Evolutionary conservation across 2,329 filamentous ascomycete species (phyloP).

Genomic region (Polytolypa hystricis): DNA sequence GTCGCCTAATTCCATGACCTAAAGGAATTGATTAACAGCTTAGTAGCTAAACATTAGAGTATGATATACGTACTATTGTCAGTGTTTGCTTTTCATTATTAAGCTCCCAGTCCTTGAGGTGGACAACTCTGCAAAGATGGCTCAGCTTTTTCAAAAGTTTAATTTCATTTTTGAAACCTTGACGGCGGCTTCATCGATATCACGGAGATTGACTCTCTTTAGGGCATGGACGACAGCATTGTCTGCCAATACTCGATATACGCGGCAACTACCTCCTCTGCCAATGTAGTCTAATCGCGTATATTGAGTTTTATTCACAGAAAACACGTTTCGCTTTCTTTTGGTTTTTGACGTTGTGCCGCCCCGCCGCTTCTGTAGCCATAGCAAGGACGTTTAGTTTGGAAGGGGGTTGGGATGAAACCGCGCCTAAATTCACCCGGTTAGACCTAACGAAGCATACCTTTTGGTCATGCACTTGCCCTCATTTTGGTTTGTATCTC

Average conservation of each 20-base stretch:
- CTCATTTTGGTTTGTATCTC: background rate
- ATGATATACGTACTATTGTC: constrained; percentile 42
- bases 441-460: background rate
- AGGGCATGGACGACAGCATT: constrained; percentile 80
- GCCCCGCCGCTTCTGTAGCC: background rate
- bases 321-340: constrained; percentile 46
- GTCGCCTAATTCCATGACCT: constrained; percentile 73
- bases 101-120: constrained; percentile 73
- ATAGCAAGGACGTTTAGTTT: background rate
- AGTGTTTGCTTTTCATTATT: constrained; percentile 75
- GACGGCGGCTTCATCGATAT: constrained; percentile 66
- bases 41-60: background rate
- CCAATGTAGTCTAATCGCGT: constrained; percentile 73
- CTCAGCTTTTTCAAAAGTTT: constrained; percentile 65
- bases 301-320: constrained; percentile 74
- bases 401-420: background rate
- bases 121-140: constrained; percentile 70
- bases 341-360: background rate
- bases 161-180: constrained; percentile 80
- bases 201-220: constrained; percentile 74
- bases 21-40: background rate
- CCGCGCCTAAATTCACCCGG: background rate
- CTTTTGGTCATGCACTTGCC: background rate
- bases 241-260: constrained; percentile 82
- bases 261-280: constrained; percentile 73